phyloP scores from a whole-genome alignment of 306 rosid genomes.

The Acacia melanoxylon region DNA sequence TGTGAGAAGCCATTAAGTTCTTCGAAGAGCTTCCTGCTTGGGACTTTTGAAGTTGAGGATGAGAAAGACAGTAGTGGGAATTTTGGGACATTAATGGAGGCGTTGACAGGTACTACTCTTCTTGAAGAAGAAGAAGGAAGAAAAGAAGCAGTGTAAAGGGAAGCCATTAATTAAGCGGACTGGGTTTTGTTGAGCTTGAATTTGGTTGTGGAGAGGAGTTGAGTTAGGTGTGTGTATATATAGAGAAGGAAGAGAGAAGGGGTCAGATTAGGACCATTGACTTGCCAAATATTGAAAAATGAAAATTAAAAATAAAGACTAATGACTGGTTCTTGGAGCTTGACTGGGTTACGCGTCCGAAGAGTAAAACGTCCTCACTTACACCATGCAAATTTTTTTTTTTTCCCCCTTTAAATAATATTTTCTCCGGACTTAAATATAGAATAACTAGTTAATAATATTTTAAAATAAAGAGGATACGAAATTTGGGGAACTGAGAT shows the following conservation, averaged over 20 bases:
- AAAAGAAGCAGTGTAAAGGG: constrained; percentile 42
- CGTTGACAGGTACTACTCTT: constrained; percentile 19
- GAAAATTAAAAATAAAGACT: constrained; percentile 9
- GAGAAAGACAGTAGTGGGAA: constrained; percentile 32
- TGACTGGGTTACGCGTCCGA: not conserved
- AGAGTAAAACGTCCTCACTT: not conserved
- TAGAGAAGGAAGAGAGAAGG: constrained; percentile 1
- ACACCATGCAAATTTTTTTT: too few species aligned
- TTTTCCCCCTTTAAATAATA: too few species aligned
- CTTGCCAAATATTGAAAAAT: not conserved
- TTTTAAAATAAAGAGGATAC: too few species aligned
- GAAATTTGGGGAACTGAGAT: not conserved
- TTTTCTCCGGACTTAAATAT: too few species aligned
- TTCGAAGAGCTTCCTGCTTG: constrained; percentile 41
- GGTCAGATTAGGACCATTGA: constrained; percentile 44
- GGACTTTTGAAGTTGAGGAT: constrained; percentile 24
- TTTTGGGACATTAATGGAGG: constrained; percentile 54
- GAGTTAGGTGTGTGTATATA: not conserved
- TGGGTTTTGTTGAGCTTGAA: not conserved
- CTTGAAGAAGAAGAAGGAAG: constrained; percentile 31
- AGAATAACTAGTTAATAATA: too few species aligned
- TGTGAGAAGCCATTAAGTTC: constrained; percentile 43
- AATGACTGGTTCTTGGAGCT: not conserved
- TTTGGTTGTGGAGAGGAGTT: not conserved
- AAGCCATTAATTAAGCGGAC: constrained; percentile 39